phyloP scores from a whole-genome alignment of 306 rosid genomes.

The Ammopiptanthus mongolicus region DNA sequence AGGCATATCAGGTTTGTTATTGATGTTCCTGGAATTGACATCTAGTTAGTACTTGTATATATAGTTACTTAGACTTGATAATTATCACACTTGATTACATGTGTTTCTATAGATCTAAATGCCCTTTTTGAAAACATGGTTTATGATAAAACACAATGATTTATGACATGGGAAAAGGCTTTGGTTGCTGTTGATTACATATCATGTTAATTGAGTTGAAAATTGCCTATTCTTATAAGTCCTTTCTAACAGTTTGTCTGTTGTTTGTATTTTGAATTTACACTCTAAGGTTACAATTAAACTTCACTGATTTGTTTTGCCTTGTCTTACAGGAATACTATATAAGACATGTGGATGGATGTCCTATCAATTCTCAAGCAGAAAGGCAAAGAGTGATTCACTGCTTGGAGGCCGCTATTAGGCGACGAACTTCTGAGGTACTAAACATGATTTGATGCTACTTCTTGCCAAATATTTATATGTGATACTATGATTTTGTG shows the following conservation, averaged over 20 bases:
- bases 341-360: slow-evolving; percentile 85
- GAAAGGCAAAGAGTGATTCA: slow-evolving; percentile 91
- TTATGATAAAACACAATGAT: too few relatives aligned
- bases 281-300: not conserved
- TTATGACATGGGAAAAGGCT: too few relatives aligned
- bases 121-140: too few relatives aligned
- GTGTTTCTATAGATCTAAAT: not conserved
- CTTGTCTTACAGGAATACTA: slow-evolving; percentile 62
- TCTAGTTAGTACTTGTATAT: not conserved
- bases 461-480: not conserved
- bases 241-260: not conserved
- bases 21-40: slow-evolving; percentile 7
- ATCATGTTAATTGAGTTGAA: slow-evolving; percentile 10
- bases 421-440: slow-evolving; percentile 88
- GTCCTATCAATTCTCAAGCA: slow-evolving; percentile 81
- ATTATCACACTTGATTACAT: not conserved
- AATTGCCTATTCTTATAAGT: not conserved
- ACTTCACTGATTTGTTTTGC: not conserved
- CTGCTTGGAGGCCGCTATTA: slow-evolving; percentile 94
- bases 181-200: not conserved
- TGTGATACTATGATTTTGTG: slow-evolving; percentile 6
- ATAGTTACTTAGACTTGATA: not conserved
- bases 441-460: not conserved
- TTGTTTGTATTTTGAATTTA: not conserved
- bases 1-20: slow-evolving; percentile 77